These are phyloP conservation scores for Gymnopilus dilepis DNA, from an alignment of 768 basidiomycete species.

Conservation along the genomic window DNA sequence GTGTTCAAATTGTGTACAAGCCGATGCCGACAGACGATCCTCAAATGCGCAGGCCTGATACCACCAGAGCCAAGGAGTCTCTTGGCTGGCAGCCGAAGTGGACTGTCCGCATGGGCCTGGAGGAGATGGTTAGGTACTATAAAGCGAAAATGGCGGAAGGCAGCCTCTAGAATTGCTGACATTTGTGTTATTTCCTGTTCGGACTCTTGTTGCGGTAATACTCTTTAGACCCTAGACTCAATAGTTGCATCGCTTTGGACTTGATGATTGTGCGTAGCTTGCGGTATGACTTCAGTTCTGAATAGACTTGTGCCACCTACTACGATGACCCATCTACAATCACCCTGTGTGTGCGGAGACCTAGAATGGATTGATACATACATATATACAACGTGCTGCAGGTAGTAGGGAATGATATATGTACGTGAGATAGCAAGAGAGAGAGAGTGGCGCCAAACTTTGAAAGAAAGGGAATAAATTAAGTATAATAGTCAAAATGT, in stretches of 20 bases:
- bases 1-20: constrained; percentile 75
- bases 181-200: neutral
- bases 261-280: neutral
- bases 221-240: constrained; percentile 3
- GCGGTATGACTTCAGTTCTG: neutral
- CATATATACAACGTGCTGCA: neutral
- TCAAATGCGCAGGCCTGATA: constrained; percentile 92
- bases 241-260: neutral
- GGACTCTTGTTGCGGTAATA: neutral
- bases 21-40: constrained; percentile 93
- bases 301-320: neutral
- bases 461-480: neutral
- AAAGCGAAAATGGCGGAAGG: constrained; percentile 89
- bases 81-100: constrained; percentile 93
- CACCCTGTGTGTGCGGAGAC: neutral
- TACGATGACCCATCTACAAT: neutral
- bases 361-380: neutral
- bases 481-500: neutral
- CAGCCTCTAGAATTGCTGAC: constrained; percentile 53
- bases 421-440: neutral
- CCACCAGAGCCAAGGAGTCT: constrained; percentile 82
- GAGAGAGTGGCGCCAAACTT: neutral
- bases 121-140: constrained; percentile 95
- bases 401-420: neutral
- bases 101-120: constrained; percentile 91